Percentiles rank a stretch among this genome's conserved stretches.
Conservation (phyloP, 2,329 filamentous ascomycete species). For the Colletotrichum lini region DNA sequence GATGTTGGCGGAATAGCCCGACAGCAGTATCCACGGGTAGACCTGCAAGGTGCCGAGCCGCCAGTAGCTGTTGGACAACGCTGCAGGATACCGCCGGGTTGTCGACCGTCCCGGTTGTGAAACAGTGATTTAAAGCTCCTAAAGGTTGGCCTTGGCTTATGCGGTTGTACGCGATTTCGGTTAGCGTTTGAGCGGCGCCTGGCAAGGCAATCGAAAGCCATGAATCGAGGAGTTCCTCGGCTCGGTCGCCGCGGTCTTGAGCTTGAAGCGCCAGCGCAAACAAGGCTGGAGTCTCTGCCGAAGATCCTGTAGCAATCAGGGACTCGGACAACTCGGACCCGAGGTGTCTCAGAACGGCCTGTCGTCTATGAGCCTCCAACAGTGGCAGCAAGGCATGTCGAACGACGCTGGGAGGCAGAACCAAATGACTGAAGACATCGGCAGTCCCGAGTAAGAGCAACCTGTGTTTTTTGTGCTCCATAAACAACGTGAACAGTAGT, state of each 20-base stretch:
- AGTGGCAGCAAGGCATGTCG: conserved; percentile 3
- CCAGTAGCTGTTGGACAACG: conserved; percentile 8
- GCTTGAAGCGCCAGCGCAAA: conserved; percentile 24
- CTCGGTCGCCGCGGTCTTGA: not conserved
- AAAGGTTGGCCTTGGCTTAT: not conserved
- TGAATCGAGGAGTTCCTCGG: conserved; percentile 17
- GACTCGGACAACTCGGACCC: not conserved
- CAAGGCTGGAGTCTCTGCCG: conserved; percentile 7
- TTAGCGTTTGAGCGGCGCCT: not conserved
- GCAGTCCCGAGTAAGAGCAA: conserved; percentile 11
- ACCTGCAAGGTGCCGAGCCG: conserved; percentile 6
- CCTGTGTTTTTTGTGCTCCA: not conserved
- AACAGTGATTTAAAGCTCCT: accelerated
- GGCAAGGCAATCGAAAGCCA: not conserved
- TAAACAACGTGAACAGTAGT: not conserved
- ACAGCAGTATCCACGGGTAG: not conserved
- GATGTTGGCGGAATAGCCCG: not conserved
- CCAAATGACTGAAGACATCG: not conserved
- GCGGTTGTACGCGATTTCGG: not conserved
- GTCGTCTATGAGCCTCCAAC: not conserved
- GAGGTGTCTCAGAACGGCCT: not conserved
- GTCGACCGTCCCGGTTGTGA: not conserved
- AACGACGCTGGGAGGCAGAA: not conserved
- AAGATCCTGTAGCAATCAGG: not conserved
- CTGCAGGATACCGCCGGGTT: not conserved